Percentiles rank a stretch among this genome's conserved stretches.
Conservation (phyloP, 352 stramenopile genomes). For the Pythium sp. region DNA sequence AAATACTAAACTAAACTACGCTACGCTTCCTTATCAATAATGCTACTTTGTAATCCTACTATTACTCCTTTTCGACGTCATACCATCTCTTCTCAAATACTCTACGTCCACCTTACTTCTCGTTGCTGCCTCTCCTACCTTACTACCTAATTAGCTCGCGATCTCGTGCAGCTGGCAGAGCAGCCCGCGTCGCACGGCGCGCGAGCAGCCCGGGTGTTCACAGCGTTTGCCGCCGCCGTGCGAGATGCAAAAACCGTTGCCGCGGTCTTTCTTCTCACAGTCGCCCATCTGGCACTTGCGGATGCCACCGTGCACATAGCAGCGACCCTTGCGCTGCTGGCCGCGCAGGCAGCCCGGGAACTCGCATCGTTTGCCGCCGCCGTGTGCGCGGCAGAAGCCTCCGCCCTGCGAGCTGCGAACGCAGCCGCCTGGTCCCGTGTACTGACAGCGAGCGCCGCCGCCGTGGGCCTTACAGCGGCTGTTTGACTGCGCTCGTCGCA, state of each 20-base stretch:
- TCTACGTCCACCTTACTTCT: not conserved
- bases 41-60: not conserved
- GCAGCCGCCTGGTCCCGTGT: conserved; percentile 53
- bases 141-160: not conserved
- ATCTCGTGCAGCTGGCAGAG: conserved; percentile 30
- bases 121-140: not conserved
- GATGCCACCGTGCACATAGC: conserved; percentile 83
- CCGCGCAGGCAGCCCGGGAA: conserved; percentile 65
- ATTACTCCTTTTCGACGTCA: not conserved
- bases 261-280: conserved; percentile 87
- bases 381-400: conserved; percentile 74
- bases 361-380: conserved; percentile 80
- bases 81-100: not conserved
- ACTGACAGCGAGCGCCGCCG: conserved; percentile 72
- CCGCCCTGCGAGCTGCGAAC: conserved; percentile 71
- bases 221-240: conserved; percentile 40
- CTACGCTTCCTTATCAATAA: not conserved
- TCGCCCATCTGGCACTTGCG: conserved; percentile 67
- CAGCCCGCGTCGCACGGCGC: conserved; percentile 28
- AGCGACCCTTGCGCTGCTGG: conserved; percentile 79
- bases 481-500: conserved; percentile 73
- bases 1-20: not conserved
- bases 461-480: conserved; percentile 80
- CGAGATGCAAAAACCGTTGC: conserved; percentile 55
- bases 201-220: conserved; percentile 22